Evolutionary conservation across 257 asterid genomes (phyloP).

Genomic region (Solanum paucissectum): DNA sequence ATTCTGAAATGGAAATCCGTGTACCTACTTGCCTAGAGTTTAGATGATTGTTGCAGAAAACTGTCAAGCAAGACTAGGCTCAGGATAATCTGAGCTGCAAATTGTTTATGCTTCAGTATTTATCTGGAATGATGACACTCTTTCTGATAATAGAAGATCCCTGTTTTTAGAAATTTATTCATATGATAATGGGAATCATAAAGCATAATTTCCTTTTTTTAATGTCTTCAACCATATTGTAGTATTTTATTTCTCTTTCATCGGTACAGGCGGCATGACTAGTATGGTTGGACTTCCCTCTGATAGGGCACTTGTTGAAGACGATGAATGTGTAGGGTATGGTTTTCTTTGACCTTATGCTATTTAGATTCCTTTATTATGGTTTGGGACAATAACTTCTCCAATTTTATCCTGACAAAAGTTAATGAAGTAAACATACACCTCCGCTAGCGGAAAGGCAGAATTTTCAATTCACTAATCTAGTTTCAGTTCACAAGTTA

Average conservation of each 20-base stretch:
- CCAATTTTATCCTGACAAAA: neutral
- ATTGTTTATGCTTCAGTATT: neutral
- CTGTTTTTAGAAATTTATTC: neutral
- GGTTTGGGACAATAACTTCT: neutral
- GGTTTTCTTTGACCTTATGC: neutral
- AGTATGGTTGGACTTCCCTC: conserved; percentile 93
- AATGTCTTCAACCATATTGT: neutral
- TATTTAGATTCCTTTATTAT: neutral
- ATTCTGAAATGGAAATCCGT: neutral
- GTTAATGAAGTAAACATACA: neutral
- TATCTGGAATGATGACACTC: neutral
- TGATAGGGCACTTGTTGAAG: conserved; percentile 77
- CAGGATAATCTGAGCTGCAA: neutral
- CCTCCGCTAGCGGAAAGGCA: neutral
- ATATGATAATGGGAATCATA: neutral
- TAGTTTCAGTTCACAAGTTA: neutral
- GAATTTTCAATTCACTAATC: neutral
- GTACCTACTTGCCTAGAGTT: neutral
- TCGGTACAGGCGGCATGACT: conserved; percentile 52
- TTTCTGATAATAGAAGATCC: neutral
- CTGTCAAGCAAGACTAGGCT: neutral
- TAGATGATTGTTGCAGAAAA: neutral
- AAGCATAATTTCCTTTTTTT: neutral
- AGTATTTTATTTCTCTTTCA: neutral
- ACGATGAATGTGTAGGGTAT: conserved; percentile 68